These are phyloP conservation scores for Kwoniella sp. DNA, from an alignment of 768 basidiomycete genomes.

Conservation along the genomic window DNA sequence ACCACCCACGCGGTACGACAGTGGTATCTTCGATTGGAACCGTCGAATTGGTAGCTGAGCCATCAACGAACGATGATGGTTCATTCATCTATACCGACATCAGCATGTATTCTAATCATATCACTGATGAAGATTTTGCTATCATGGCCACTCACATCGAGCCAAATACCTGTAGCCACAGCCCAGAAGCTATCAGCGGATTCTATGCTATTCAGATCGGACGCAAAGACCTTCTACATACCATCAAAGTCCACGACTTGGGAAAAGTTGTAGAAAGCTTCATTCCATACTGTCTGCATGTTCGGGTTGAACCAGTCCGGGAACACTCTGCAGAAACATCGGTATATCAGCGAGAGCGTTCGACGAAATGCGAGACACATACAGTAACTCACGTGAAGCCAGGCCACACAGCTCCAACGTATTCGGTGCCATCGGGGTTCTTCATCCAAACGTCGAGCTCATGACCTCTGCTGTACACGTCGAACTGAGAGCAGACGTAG, in stretches of 20 bases:
- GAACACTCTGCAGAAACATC: conserved; percentile 55
- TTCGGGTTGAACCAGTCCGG: conserved; percentile 57
- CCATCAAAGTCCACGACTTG: conserved; percentile 62
- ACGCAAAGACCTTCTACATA: conserved; percentile 4
- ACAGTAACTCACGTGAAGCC: conserved; percentile 11
- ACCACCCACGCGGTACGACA: conserved; percentile 18
- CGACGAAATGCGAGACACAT: neutral
- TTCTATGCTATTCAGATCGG: neutral
- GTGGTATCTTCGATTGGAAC: conserved; percentile 17
- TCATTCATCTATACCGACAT: conserved; percentile 65
- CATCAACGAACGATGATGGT: conserved; percentile 66
- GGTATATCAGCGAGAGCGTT: neutral
- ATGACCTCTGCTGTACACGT: conserved; percentile 67
- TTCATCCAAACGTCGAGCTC: conserved; percentile 69
- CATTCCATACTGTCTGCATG: conserved; percentile 65
- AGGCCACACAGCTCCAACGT: conserved; percentile 65
- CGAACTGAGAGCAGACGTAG: conserved; percentile 48
- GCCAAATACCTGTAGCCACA: conserved; percentile 61
- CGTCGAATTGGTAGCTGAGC: conserved; percentile 51
- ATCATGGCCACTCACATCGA: conserved; percentile 44
- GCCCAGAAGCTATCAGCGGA: neutral
- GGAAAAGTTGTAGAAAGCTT: conserved; percentile 59
- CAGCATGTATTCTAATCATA: neutral
- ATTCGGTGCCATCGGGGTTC: conserved; percentile 72
- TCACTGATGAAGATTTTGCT: neutral